These are phyloP conservation scores for Datura wrightii DNA, from an alignment of 257 asterid genomes.

Conservation along the genomic window DNA sequence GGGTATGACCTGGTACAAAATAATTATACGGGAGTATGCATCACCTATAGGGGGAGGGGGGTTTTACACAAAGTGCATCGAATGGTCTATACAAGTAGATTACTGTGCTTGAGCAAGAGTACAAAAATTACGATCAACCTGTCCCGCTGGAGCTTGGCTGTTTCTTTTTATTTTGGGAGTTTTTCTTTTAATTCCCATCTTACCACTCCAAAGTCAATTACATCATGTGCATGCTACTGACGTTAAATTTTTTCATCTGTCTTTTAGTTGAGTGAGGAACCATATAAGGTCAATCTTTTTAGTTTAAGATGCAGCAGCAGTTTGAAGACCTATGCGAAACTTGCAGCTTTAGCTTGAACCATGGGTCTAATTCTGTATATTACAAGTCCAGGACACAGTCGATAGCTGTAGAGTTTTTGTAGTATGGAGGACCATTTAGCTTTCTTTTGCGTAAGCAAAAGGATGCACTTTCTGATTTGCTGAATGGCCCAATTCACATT, in stretches of 20 bases:
- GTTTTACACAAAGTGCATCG: neutral
- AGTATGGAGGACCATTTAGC: too few relatives aligned
- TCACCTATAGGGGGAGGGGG: neutral
- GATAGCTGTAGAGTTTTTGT: too few relatives aligned
- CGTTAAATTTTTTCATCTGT: neutral
- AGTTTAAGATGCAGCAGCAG: neutral
- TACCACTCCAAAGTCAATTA: neutral
- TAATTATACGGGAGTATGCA: neutral
- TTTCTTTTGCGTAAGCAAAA: too few relatives aligned
- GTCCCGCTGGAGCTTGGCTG: neutral
- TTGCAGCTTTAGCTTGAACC: neutral
- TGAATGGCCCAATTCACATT: too few relatives aligned
- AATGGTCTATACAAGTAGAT: neutral
- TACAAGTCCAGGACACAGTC: neutral
- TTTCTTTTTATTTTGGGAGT: neutral
- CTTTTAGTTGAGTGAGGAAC: neutral
- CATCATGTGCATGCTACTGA: conserved; percentile 6
- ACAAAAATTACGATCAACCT: neutral
- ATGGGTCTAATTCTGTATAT: neutral
- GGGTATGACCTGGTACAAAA: neutral
- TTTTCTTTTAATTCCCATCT: conserved; percentile 1
- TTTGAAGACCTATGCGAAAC: neutral
- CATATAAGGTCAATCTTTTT: neutral
- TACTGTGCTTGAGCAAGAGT: neutral
- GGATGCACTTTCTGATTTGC: too few relatives aligned